Conservation (phyloP, 495 filamentous ascomycete genomes). For the Hypomontagnella monticulosa region DNA sequence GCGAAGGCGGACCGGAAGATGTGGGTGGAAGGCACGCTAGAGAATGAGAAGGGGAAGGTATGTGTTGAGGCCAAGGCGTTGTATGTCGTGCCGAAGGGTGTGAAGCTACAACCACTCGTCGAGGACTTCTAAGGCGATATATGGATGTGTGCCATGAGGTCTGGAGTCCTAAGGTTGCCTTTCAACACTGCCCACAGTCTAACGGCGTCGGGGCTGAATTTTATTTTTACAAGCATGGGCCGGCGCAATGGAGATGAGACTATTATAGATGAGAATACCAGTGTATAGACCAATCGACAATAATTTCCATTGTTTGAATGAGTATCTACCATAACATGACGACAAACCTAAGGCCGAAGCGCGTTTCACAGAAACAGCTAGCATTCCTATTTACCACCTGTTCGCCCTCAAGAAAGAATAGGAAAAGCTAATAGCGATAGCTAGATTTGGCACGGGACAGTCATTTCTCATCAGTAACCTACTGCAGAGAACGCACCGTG, state of each 20-base stretch:
- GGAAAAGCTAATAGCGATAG: background rate
- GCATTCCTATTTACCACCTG: background rate
- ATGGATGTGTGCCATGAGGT: background rate
- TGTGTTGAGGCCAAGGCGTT: conserved; percentile 67
- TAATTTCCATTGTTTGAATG: background rate
- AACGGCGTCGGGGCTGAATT: background rate
- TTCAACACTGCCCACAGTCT: background rate
- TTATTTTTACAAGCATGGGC: background rate
- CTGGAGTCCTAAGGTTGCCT: background rate
- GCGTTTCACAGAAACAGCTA: background rate
- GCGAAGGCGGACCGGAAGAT: conserved; percentile 69
- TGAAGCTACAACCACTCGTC: conserved; percentile 56
- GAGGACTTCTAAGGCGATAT: conserved; percentile 50
- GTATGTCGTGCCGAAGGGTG: conserved; percentile 69
- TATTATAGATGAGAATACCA: conserved; percentile 25
- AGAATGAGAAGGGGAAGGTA: conserved; percentile 60
- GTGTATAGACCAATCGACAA: conserved; percentile 4
- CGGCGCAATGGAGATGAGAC: conserved; percentile 6
- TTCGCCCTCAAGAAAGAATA: background rate
- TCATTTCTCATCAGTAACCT: conserved; percentile 1
- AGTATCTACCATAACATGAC: conserved; percentile 4
- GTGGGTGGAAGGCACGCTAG: conserved; percentile 66
- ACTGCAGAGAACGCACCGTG: background rate
- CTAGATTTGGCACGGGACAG: background rate
- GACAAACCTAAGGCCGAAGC: background rate